Percentiles rank a stretch among this genome's conserved stretches.
Conservation (phyloP, 2,329 filamentous ascomycete species). For the Byssoonygena ceratinophila region DNA sequence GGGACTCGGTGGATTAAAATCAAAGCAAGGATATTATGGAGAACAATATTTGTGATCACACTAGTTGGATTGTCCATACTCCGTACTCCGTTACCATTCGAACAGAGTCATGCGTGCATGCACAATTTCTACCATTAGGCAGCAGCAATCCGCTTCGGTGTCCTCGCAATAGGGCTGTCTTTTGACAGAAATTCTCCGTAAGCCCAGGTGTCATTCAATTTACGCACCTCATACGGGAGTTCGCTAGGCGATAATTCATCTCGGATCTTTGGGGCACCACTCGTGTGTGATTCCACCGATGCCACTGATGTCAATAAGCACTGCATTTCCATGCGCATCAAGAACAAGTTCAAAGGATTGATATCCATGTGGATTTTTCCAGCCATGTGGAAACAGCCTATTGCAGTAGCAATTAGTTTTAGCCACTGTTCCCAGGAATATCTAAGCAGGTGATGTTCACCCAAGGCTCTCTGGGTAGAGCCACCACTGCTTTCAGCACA, state of each 20-base stretch:
- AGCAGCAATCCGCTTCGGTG: neutral
- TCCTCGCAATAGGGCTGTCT: neutral
- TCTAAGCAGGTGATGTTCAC: neutral
- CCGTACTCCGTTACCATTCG: neutral
- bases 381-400: constrained; percentile 12
- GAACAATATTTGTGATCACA: neutral
- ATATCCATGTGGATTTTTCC: constrained; percentile 18
- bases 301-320: constrained; percentile 20
- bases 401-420: constrained; percentile 13
- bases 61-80: neutral
- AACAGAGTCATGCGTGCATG: neutral
- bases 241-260: neutral
- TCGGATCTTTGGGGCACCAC: constrained; percentile 18
- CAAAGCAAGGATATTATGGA: neutral
- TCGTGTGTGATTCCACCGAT: constrained; percentile 13
- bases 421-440: constrained; percentile 13
- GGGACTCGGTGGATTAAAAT: neutral
- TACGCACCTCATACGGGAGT: neutral
- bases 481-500: constrained; percentile 17
- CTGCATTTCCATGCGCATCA: constrained; percentile 15
- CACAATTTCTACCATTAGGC: constrained; percentile 2
- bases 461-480: constrained; percentile 12
- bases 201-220: constrained; percentile 3
- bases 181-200: constrained; percentile 4
- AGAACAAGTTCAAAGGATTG: constrained; percentile 19